Conservation (phyloP, 2,329 filamentous ascomycete genomes). For the Aspergillus floridensis region DNA sequence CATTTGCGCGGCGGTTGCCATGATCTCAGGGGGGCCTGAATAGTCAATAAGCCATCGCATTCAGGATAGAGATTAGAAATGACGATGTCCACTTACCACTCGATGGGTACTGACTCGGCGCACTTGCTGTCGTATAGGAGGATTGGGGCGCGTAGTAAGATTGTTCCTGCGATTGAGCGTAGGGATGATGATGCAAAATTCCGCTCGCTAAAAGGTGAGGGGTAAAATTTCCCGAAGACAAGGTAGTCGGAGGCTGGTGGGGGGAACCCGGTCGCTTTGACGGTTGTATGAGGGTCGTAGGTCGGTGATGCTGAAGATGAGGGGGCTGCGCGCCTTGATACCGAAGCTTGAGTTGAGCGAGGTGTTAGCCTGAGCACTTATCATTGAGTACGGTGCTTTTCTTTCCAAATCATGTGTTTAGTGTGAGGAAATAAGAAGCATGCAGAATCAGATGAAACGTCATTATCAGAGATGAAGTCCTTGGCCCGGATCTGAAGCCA, state of each 20-base stretch:
- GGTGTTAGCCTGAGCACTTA: not conserved
- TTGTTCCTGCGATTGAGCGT: conserved; percentile 68
- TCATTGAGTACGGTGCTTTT: not conserved
- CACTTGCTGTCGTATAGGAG: conserved; percentile 78
- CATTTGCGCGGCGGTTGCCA: conserved; percentile 64
- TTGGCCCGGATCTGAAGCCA: not conserved
- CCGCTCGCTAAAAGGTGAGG: conserved; percentile 37
- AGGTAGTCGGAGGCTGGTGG: conserved; percentile 53
- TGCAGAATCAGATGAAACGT: not conserved
- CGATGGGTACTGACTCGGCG: conserved; percentile 79
- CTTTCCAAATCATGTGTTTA: not conserved
- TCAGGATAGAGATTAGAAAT: conserved; percentile 48
- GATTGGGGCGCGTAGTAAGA: conserved; percentile 74
- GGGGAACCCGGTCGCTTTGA: conserved; percentile 56
- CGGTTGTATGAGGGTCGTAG: conserved; percentile 27
- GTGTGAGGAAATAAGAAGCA: not conserved
- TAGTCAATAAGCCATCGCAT: conserved; percentile 55
- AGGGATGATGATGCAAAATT: conserved; percentile 56
- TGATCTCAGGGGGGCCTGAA: conserved; percentile 70
- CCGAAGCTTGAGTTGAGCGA: conserved; percentile 7
- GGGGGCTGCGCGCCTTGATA: conserved; percentile 32
- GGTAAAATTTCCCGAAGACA: conserved; percentile 33
- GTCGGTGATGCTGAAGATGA: conserved; percentile 32
- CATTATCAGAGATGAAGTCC: not conserved
- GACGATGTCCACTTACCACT: conserved; percentile 67